Base-by-base conservation (phyloP, 495 filamentous ascomycete species). In the Haplographium delicatum region DNA sequence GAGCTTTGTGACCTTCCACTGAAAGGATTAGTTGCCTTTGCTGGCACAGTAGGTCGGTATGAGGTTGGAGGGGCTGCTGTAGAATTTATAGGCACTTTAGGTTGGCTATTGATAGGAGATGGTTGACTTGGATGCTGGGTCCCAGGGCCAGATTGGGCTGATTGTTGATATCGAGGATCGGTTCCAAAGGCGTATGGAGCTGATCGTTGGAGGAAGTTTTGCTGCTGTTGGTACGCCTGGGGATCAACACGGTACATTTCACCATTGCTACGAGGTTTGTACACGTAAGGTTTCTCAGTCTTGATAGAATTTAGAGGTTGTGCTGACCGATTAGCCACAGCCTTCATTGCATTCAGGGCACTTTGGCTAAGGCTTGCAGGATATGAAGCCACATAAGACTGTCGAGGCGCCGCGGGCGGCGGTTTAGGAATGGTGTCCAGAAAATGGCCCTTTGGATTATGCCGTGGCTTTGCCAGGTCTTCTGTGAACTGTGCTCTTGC, bases 401-500 rank as follows among this genome's bases (percentile, higher is more conserved):
- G 64, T 57, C 54, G 67, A 26, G 67, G 45, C 33, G 59, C 44
- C 19, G 62, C 35, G 42, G 66, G 57, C 28, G 67, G 35, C 6
- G 79, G 74, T 59, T 78, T 79, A 11, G 72, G 76, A 47, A 85
- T 67, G 2, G 77, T 76, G 39, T 83, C 80, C 63, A 85, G 56
- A 65, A 81, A 86, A 56, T 79, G 80, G 50, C 74, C 77, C 65
- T 78, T 79, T 25, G 67, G 53, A 46, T 80, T 83, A 54, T 84
- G 71, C 35, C 46, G 56, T 1, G 62, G 67, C 16, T 77, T 81
- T 31, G 68, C 68, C 52, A 76, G 81, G 71, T 94, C 84, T 56
- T 93, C 85, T 24, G 93, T 95, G 72, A 89, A 98, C 62, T 95
- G 87, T 37, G 88, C 84, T 67, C 84, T 90, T 60, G 89, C 85